Evolutionary conservation across 495 filamentous ascomycete genomes (phyloP).

Genomic region (Aspergillus conjunctus): DNA sequence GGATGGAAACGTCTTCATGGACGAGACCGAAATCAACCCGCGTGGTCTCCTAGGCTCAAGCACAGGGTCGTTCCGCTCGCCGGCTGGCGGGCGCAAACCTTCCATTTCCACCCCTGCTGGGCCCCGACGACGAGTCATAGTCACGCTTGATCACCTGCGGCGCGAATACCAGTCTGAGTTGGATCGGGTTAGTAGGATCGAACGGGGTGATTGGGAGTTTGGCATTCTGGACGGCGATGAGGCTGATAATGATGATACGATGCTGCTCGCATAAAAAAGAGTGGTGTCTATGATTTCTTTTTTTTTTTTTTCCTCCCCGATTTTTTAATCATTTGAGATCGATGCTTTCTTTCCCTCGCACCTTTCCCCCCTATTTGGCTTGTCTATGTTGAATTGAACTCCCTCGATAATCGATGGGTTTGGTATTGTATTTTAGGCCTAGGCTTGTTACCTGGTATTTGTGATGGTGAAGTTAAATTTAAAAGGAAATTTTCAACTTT

Average conservation of each 20-base stretch:
- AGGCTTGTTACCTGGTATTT: neutral
- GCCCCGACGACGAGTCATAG: slow-evolving; percentile 51
- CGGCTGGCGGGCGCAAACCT: slow-evolving; percentile 31
- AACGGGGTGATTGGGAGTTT: slow-evolving; percentile 64
- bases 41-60: slow-evolving; percentile 17
- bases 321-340: neutral
- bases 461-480: slow-evolving; percentile 1
- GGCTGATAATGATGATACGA: slow-evolving; percentile 46
- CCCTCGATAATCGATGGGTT: neutral
- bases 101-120: slow-evolving; percentile 22
- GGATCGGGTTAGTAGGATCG: slow-evolving; percentile 69
- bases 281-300: slow-evolving; percentile 5
- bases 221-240: slow-evolving; percentile 39
- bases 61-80: slow-evolving; percentile 10
- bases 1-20: slow-evolving; percentile 48
- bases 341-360: neutral
- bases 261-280: slow-evolving; percentile 40
- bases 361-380: neutral
- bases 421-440: neutral
- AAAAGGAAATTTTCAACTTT: slow-evolving; percentile 1
- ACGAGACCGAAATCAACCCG: slow-evolving; percentile 29
- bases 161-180: slow-evolving; percentile 85
- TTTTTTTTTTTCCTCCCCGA: neutral
- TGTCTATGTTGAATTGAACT: neutral
- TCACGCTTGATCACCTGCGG: slow-evolving; percentile 81